Percentiles rank a stretch among this genome's conserved stretches.
phyloP scores from a whole-genome alignment of 257 asterid species.

The Solanum gracilifrons region DNA sequence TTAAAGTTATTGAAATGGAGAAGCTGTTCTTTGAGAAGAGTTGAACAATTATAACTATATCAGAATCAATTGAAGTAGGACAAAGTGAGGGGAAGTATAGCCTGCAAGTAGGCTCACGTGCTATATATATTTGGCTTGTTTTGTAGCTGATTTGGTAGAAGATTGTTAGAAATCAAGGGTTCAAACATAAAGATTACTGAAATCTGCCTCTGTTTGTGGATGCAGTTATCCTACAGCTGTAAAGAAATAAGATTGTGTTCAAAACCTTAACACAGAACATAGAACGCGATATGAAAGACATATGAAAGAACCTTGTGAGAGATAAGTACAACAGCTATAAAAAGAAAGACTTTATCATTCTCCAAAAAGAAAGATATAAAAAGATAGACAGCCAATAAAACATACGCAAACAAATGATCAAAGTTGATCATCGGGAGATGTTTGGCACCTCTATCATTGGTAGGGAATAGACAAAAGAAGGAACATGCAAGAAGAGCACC shows the following conservation, averaged over 20 bases:
- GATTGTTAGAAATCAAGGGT: background rate
- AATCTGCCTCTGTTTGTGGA: background rate
- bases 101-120: background rate
- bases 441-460: conserved; percentile 52
- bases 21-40: background rate
- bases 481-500: conserved; percentile 83
- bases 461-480: conserved; percentile 79
- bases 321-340: background rate
- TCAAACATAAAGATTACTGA: background rate
- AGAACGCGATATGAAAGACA: background rate
- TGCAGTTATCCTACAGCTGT: background rate
- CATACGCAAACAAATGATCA: conserved; percentile 72
- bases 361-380: background rate
- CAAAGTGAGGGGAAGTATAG: background rate
- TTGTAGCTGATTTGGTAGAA: background rate
- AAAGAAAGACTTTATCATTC: background rate
- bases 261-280: background rate
- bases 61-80: background rate
- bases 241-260: background rate
- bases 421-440: conserved; percentile 77
- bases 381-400: conserved; percentile 9
- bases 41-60: background rate
- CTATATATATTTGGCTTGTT: background rate
- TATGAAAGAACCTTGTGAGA: background rate
- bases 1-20: background rate